Percentiles rank a stretch among this genome's conserved stretches.
These are phyloP conservation scores for Abortiporus biennis DNA, from an alignment of 1,284 basidiomycete species.

Conservation along the genomic window DNA sequence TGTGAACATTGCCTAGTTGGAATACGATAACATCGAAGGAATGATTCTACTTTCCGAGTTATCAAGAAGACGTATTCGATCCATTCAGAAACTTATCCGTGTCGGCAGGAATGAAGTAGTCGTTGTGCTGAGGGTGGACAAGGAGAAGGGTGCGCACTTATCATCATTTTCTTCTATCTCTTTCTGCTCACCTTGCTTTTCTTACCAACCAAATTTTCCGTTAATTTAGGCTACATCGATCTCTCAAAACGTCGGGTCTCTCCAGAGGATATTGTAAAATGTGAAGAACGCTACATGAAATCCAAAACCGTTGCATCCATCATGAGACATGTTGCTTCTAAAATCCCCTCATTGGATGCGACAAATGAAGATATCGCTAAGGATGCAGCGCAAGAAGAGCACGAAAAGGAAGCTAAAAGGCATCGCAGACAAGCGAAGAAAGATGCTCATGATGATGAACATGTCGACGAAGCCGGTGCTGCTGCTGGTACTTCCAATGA, in stretches of 20 bases:
- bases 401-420: slow-evolving; percentile 35
- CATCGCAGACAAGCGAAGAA: slow-evolving; percentile 38
- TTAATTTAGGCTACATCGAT: slow-evolving; percentile 87
- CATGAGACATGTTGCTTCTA: slow-evolving; percentile 90
- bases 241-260: slow-evolving; percentile 99
- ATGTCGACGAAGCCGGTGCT: slow-evolving; percentile 28
- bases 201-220: slow-evolving; percentile 3
- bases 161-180: background rate
- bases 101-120: slow-evolving; percentile 99
- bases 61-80: slow-evolving; percentile 93
- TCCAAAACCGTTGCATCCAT: slow-evolving; percentile 94
- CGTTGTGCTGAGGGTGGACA: slow-evolving; percentile 96
- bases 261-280: slow-evolving; percentile 96
- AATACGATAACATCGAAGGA: slow-evolving; percentile 98
- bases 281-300: slow-evolving; percentile 98
- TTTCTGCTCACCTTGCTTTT: background rate
- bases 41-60: slow-evolving; percentile 99
- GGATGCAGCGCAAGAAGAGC: slow-evolving; percentile 38
- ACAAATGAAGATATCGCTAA: slow-evolving; percentile 24
- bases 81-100: slow-evolving; percentile 96
- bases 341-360: slow-evolving; percentile 52
- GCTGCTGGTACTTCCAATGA: slow-evolving; percentile 46
- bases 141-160: slow-evolving; percentile 83
- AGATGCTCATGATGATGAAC: slow-evolving; percentile 31
- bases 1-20: slow-evolving; percentile 65